Conservation (phyloP, 768 basidiomycete species). For the Chiua virens region DNA sequence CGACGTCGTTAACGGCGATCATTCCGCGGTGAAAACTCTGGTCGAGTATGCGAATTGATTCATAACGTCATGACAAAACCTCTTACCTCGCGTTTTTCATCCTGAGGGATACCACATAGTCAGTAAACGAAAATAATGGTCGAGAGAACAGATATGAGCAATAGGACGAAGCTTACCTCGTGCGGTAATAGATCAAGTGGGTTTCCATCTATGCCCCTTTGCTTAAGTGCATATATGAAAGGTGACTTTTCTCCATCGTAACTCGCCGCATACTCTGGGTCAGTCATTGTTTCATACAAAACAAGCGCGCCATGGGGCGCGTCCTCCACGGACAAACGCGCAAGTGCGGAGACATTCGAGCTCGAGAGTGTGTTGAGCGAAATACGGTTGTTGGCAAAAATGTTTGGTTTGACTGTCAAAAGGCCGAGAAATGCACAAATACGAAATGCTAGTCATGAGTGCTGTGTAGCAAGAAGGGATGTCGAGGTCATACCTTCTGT, state of each 20-base stretch:
- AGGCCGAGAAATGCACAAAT: neutral
- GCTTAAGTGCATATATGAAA: constrained; percentile 19
- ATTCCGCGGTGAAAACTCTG: constrained; percentile 27
- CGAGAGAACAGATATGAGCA: no score
- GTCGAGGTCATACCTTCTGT: neutral
- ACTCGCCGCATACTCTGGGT: constrained; percentile 11
- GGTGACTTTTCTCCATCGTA: constrained; percentile 23
- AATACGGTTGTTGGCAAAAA: no score
- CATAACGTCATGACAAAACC: neutral
- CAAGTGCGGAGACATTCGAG: no score
- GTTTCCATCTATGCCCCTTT: constrained; percentile 16
- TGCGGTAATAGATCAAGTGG: constrained; percentile 26
- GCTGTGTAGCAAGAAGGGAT: neutral
- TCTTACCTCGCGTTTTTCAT: constrained; percentile 14
- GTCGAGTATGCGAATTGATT: neutral
- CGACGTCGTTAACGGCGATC: constrained; percentile 22
- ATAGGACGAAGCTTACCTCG: constrained; percentile 10
- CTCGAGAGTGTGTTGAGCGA: no score
- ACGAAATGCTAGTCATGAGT: no score
- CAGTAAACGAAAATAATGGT: no score
- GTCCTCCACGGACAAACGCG: neutral
- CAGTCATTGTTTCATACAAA: constrained; percentile 31
- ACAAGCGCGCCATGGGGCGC: neutral
- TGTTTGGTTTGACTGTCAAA: no score
- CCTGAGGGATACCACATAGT: constrained; percentile 6